phyloP scores from a whole-genome alignment of 2,329 filamentous ascomycete genomes.

The Hyphodiscus sp. region DNA sequence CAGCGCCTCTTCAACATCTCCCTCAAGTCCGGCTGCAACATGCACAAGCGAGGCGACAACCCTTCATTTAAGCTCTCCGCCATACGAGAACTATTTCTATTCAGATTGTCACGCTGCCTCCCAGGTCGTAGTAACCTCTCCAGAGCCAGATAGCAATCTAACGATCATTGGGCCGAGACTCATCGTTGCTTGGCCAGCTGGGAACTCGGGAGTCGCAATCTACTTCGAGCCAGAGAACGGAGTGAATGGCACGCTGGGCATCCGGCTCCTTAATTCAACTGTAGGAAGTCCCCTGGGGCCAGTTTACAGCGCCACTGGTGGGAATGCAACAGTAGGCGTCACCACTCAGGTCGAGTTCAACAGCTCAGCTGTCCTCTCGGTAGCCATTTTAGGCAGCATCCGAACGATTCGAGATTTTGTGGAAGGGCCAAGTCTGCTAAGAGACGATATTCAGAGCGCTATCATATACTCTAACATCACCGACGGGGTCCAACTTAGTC shows the following conservation, averaged over 20 bases:
- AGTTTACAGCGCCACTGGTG: slow-evolving; percentile 30
- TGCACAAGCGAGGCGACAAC: slow-evolving; percentile 10
- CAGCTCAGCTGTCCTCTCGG: slow-evolving; percentile 45
- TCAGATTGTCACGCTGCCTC: slow-evolving; percentile 54
- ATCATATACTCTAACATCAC: slow-evolving; percentile 36
- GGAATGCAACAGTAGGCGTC: slow-evolving; percentile 44
- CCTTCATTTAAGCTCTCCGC: slow-evolving; percentile 31
- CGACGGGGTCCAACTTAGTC: slow-evolving; percentile 40
- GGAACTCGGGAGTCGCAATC: slow-evolving; percentile 53
- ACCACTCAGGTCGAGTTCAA: slow-evolving; percentile 50
- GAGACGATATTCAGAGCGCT: slow-evolving; percentile 47
- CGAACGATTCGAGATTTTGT: slow-evolving; percentile 57
- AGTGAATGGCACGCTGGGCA: slow-evolving; percentile 45
- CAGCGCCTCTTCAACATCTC: slow-evolving; percentile 1
- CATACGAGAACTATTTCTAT: slow-evolving; percentile 60
- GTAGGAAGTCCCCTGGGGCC: slow-evolving; percentile 39
- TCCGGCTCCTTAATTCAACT: slow-evolving; percentile 46
- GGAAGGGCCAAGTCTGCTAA: slow-evolving; percentile 49
- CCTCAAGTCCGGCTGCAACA: slow-evolving; percentile 5
- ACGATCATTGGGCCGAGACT: slow-evolving; percentile 51
- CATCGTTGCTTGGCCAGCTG: slow-evolving; percentile 57
- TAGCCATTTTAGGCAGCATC: slow-evolving; percentile 56
- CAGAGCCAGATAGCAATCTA: slow-evolving; percentile 45
- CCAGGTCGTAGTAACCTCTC: slow-evolving; percentile 56
- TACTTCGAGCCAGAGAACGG: slow-evolving; percentile 51